Conservation (phyloP, 805 yeast genomes). For the Ogataea pilisensis region DNA sequence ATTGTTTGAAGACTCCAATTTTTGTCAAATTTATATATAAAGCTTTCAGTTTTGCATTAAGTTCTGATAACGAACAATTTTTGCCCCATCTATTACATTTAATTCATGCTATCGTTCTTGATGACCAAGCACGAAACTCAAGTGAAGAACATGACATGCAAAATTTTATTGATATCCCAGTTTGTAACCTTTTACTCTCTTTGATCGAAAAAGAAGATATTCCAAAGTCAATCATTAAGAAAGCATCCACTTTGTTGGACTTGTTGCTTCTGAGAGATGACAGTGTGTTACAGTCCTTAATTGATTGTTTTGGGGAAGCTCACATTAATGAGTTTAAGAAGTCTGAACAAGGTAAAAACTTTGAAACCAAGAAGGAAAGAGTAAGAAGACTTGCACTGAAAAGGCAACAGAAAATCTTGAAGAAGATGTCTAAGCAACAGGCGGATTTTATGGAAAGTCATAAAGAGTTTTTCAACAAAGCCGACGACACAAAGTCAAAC, state of each 20-base stretch:
- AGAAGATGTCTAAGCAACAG: slow-evolving; percentile 56
- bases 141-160: slow-evolving; percentile 29
- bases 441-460: slow-evolving; percentile 40
- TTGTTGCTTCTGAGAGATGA: slow-evolving; percentile 45
- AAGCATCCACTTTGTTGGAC: slow-evolving; percentile 57
- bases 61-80: slow-evolving; percentile 47
- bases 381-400: slow-evolving; percentile 55
- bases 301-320: slow-evolving; percentile 54
- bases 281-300: slow-evolving; percentile 46
- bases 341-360: slow-evolving; percentile 37
- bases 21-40: slow-evolving; percentile 59
- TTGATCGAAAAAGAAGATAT: slow-evolving; percentile 45
- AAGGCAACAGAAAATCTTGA: slow-evolving; percentile 57
- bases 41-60: slow-evolving; percentile 50
- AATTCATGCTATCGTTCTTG: slow-evolving; percentile 55
- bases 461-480: slow-evolving; percentile 22
- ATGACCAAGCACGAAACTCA: slow-evolving; percentile 37
- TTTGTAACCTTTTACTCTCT: slow-evolving; percentile 50
- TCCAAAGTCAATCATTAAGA: slow-evolving; percentile 43
- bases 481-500: slow-evolving; percentile 5
- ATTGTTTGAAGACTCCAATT: slow-evolving; percentile 44
- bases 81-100: slow-evolving; percentile 62
- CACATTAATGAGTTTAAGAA: slow-evolving; percentile 47
- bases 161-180: slow-evolving; percentile 48
- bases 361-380: slow-evolving; percentile 54